A percentile compares a stretch with the other conserved stretches of the same genome.
phyloP scores from a whole-genome alignment of 225 moss, liverwort and hornwort species.

The Polytrichum commune region DNA sequence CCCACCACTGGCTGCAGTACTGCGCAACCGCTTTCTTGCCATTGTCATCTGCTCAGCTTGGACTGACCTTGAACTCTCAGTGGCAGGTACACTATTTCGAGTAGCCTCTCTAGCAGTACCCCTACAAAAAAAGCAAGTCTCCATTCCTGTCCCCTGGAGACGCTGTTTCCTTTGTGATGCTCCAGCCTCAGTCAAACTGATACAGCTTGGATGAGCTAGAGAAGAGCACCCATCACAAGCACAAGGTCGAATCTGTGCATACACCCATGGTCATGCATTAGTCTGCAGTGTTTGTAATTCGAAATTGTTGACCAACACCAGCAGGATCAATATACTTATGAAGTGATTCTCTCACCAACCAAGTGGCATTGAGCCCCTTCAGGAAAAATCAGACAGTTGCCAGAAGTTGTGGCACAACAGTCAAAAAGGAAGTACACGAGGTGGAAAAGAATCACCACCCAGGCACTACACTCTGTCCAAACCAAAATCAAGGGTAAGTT shows the following conservation, averaged over 20 bases:
- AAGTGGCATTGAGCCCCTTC: too few species aligned
- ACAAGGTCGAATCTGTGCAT: slow-evolving; percentile 71
- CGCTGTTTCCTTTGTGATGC: slow-evolving; percentile 49
- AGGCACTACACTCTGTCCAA: too few species aligned
- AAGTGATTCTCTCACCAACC: too few species aligned
- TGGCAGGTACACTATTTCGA: slow-evolving; percentile 23
- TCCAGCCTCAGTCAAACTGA: slow-evolving; percentile 42
- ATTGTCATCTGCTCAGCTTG: slow-evolving; percentile 63
- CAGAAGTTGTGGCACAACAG: background rate
- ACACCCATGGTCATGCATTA: slow-evolving; percentile 8
- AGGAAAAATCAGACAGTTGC: too few species aligned
- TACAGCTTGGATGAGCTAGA: slow-evolving; percentile 74
- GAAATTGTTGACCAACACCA: too few species aligned
- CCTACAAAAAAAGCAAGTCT: slow-evolving; percentile 71
- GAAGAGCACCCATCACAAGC: slow-evolving; percentile 63
- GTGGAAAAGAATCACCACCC: background rate
- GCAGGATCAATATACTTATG: too few species aligned
- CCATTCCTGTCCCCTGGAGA: slow-evolving; percentile 45
- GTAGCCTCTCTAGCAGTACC: slow-evolving; percentile 38
- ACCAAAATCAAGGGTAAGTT: too few species aligned
- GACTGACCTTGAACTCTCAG: slow-evolving; percentile 48
- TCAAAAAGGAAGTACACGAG: too few species aligned
- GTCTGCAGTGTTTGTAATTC: too few species aligned
- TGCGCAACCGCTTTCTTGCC: slow-evolving; percentile 80
- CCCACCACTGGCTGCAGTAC: slow-evolving; percentile 67